These are phyloP conservation scores for Phoma sp. DNA, from an alignment of 2,329 filamentous ascomycete species.

Conservation along the genomic window DNA sequence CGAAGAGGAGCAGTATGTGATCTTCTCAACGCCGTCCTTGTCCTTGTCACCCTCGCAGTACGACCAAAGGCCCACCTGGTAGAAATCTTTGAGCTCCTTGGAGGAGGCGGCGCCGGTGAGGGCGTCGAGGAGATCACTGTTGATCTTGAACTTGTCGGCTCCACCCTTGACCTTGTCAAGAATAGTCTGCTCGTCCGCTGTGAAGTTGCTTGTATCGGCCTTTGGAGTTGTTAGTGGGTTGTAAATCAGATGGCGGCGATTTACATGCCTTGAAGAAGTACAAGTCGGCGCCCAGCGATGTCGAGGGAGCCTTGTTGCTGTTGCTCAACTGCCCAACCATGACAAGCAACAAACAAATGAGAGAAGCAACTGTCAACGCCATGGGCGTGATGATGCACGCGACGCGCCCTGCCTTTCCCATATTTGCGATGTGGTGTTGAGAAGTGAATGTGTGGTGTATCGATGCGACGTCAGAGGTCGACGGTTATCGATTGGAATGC, in stretches of 20 bases:
- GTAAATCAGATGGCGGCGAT: constrained; percentile 54
- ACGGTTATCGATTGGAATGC: constrained; percentile 10
- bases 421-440: constrained; percentile 45
- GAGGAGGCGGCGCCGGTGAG: constrained; percentile 47
- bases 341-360: constrained; percentile 70
- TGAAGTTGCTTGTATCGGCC: constrained; percentile 59
- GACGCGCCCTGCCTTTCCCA: constrained; percentile 78
- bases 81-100: constrained; percentile 70
- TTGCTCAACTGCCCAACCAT: constrained; percentile 63
- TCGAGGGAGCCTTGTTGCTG: constrained; percentile 41
- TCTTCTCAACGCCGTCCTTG: constrained; percentile 56
- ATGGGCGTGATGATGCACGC: constrained; percentile 89
- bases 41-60: constrained; percentile 72
- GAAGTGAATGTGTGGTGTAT: neutral
- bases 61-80: constrained; percentile 84
- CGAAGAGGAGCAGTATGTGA: constrained; percentile 70
- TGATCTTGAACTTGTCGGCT: constrained; percentile 37
- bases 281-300: constrained; percentile 54
- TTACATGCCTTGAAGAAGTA: constrained; percentile 64
- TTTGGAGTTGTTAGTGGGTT: constrained; percentile 12
- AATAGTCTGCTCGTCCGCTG: constrained; percentile 53
- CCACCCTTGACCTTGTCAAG: constrained; percentile 30
- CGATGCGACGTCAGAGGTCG: constrained; percentile 14
- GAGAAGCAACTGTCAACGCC: constrained; percentile 75
- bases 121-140: constrained; percentile 49